Evolutionary conservation across 805 yeast species (phyloP).

Genomic region (Kuraishia borneana): DNA sequence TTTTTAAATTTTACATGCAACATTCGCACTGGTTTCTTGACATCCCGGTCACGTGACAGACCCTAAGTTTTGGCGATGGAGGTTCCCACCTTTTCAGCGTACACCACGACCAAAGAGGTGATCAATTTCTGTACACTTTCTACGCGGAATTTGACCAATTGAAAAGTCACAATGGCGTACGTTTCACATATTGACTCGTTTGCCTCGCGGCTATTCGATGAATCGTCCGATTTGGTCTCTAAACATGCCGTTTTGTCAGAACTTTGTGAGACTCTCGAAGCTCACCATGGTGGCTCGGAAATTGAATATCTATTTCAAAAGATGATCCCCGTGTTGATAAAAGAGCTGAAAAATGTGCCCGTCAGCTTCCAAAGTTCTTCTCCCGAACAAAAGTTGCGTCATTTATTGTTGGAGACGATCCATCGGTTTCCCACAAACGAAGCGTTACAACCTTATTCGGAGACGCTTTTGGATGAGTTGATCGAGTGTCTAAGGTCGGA

Average conservation of each 20-base stretch:
- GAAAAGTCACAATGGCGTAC: conserved; percentile 23
- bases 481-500: conserved; percentile 56
- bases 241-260: conserved; percentile 69
- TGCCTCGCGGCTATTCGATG: conserved; percentile 48
- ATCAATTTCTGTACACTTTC: too few species aligned
- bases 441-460: conserved; percentile 60
- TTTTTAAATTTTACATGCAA: too few species aligned
- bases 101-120: not conserved
- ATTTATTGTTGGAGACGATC: conserved; percentile 64
- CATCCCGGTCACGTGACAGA: conserved; percentile 1
- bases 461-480: conserved; percentile 45
- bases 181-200: conserved; percentile 55
- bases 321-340: conserved; percentile 59
- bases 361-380: conserved; percentile 57
- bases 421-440: conserved; percentile 81
- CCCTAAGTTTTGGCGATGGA: not conserved
- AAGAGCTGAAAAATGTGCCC: conserved; percentile 55
- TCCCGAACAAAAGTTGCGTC: conserved; percentile 69
- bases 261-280: conserved; percentile 76
- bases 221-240: conserved; percentile 41
- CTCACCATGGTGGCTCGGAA: conserved; percentile 71
- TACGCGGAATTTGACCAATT: not conserved
- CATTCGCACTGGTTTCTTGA: too few species aligned
- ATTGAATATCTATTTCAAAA: conserved; percentile 65
- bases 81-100: not conserved